A percentile compares a stretch with the other conserved stretches of the same genome.
These are phyloP conservation scores for Colletotrichum sp. DNA, from an alignment of 2,329 filamentous ascomycete genomes.

Conservation along the genomic window DNA sequence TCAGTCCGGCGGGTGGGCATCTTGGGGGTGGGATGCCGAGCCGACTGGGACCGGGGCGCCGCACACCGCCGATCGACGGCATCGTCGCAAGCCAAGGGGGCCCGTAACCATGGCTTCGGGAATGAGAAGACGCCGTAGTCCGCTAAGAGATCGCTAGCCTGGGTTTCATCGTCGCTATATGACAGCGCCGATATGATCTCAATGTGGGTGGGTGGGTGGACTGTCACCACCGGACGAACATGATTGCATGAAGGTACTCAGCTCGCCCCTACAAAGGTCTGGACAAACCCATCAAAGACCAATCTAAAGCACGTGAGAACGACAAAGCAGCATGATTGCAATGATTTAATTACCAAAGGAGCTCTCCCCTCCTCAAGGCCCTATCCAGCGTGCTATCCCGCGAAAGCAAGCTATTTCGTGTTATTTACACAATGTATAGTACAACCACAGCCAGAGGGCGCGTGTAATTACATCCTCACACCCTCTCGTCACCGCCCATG, in stretches of 20 bases:
- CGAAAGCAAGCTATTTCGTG: not conserved
- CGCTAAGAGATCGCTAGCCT: not conserved
- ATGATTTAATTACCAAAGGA: not conserved
- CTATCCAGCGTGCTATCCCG: slow-evolving; percentile 5
- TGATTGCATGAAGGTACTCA: not conserved
- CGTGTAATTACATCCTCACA: slow-evolving; percentile 12
- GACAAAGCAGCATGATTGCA: not conserved
- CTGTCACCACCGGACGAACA: not conserved
- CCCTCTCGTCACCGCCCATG: slow-evolving; percentile 35
- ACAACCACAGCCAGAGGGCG: not conserved
- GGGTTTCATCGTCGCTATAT: not conserved
- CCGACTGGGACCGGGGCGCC: not conserved
- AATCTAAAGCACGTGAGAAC: not conserved
- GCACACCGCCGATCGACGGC: not conserved
- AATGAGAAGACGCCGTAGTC: not conserved
- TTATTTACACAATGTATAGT: not conserved
- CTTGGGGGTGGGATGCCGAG: not conserved
- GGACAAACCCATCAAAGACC: not conserved
- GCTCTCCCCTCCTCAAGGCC: not conserved
- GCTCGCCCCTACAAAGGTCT: not conserved
- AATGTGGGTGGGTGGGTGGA: not conserved
- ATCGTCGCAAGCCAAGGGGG: not conserved
- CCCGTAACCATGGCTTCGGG: not conserved
- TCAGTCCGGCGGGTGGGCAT: not conserved
- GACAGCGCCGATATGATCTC: not conserved